Percentiles rank a stretch among this genome's conserved stretches.
These are phyloP conservation scores for Antitrichia curtipendula DNA, from an alignment of 225 moss, liverwort and hornwort species.

Conservation along the genomic window DNA sequence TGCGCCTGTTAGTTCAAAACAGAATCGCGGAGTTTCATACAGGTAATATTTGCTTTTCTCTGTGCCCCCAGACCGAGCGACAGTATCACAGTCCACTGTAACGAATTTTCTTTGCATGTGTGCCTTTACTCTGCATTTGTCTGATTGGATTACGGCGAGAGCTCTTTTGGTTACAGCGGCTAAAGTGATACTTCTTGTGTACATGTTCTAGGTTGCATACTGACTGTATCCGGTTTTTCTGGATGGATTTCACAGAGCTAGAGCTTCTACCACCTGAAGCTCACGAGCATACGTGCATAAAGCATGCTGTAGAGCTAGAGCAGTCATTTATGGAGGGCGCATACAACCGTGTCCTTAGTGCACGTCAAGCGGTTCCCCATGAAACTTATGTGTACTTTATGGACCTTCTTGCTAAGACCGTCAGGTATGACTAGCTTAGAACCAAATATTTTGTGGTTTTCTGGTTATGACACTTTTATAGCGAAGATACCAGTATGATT, in stretches of 20 bases:
- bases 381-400: conserved; percentile 82
- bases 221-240: neutral
- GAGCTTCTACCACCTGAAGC: conserved; percentile 75
- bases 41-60: neutral
- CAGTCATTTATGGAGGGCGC: conserved; percentile 95
- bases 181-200: neutral
- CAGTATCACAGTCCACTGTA: neutral
- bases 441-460: neutral
- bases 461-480: neutral
- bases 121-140: neutral
- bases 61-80: neutral
- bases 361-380: conserved; percentile 78
- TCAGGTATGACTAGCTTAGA: conserved; percentile 28
- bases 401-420: conserved; percentile 85
- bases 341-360: conserved; percentile 75
- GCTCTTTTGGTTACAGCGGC: neutral
- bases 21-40: conserved; percentile 86
- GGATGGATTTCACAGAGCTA: conserved; percentile 22
- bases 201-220: neutral
- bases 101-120: neutral
- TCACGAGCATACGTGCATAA: conserved; percentile 66
- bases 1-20: conserved; percentile 74
- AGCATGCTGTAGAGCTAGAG: conserved; percentile 84
- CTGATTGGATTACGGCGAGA: neutral
- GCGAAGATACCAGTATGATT: neutral